Percentiles rank a stretch among this genome's conserved stretches.
Evolutionary conservation across 2,329 filamentous ascomycete species (phyloP).

Genomic region (Aspergillus sp.): DNA sequence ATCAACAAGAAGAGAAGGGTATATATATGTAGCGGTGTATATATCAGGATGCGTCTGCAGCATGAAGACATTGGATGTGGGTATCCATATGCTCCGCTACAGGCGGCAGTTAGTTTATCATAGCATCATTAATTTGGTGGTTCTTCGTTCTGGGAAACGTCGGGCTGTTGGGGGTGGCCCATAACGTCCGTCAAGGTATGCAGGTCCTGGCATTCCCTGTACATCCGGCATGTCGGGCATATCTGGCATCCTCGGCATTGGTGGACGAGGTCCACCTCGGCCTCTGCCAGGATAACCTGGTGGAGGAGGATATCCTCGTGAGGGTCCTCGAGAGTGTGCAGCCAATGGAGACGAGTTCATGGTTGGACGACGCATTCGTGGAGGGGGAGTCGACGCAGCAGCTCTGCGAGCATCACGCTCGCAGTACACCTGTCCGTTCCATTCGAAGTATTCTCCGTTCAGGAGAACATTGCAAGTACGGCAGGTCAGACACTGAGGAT

Average conservation of each 20-base stretch:
- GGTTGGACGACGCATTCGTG: slow-evolving; percentile 35
- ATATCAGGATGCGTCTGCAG: not conserved
- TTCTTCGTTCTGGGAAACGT: slow-evolving; percentile 50
- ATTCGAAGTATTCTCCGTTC: slow-evolving; percentile 86
- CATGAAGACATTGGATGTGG: too few species aligned
- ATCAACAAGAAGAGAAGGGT: slow-evolving; percentile 9
- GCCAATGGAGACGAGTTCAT: slow-evolving; percentile 34
- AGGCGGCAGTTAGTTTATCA: slow-evolving; percentile 25
- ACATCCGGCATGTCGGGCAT: slow-evolving; percentile 5
- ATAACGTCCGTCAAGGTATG: slow-evolving; percentile 20
- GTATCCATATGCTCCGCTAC: not conserved
- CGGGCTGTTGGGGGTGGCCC: slow-evolving; percentile 31
- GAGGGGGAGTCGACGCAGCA: slow-evolving; percentile 40
- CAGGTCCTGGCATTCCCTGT: slow-evolving; percentile 9
- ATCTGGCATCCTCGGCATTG: slow-evolving; percentile 14
- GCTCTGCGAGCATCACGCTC: slow-evolving; percentile 76
- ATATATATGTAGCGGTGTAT: not conserved
- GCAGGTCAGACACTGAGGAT: slow-evolving; percentile 83
- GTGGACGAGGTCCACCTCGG: slow-evolving; percentile 11
- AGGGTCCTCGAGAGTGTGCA: slow-evolving; percentile 15
- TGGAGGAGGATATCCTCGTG: slow-evolving; percentile 23
- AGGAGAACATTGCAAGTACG: slow-evolving; percentile 69
- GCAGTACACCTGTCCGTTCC: slow-evolving; percentile 76
- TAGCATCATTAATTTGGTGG: slow-evolving; percentile 51
- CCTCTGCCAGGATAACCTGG: slow-evolving; percentile 25